Evolutionary conservation across 108 stramenopile genomes (phyloP).

Genomic region (Stephanodiscus minutulus): DNA sequence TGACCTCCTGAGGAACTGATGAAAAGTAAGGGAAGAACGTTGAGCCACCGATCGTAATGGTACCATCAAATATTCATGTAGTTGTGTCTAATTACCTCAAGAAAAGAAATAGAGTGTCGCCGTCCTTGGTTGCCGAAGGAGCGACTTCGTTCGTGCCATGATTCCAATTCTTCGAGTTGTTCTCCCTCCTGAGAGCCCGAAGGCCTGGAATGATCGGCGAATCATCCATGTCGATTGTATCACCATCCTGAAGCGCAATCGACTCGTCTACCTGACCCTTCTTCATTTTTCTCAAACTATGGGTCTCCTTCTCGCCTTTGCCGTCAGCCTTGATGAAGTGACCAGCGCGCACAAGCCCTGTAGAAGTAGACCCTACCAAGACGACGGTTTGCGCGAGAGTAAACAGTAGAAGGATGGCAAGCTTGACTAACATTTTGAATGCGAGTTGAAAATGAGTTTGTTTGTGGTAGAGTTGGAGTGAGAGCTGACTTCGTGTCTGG

Average conservation of each 20-base stretch:
- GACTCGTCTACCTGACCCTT: neutral
- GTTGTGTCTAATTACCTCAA: neutral
- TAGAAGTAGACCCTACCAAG: conserved; percentile 3
- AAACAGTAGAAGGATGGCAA: neutral
- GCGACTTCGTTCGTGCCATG: conserved; percentile 33
- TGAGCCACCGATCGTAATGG: neutral
- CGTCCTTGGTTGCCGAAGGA: conserved; percentile 27
- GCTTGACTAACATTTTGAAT: neutral
- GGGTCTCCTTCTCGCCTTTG: neutral
- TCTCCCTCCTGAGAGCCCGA: neutral
- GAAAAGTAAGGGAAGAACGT: neutral
- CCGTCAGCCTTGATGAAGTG: neutral
- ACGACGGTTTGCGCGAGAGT: neutral
- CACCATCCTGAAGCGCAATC: conserved; percentile 1
- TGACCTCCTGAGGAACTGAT: conserved; percentile 32
- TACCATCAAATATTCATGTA: neutral
- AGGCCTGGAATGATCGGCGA: conserved; percentile 3
- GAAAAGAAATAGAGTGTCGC: conserved; percentile 45
- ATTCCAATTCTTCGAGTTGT: conserved; percentile 19
- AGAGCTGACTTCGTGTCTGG: neutral
- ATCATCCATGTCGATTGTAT: conserved; percentile 8
- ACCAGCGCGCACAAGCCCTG: neutral
- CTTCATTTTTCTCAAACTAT: conserved; percentile 18
- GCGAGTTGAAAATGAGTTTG: neutral
- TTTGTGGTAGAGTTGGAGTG: neutral